Evolutionary conservation across 176 grass and related monocot species (phyloP).

Genomic region (Zea luxurians): DNA sequence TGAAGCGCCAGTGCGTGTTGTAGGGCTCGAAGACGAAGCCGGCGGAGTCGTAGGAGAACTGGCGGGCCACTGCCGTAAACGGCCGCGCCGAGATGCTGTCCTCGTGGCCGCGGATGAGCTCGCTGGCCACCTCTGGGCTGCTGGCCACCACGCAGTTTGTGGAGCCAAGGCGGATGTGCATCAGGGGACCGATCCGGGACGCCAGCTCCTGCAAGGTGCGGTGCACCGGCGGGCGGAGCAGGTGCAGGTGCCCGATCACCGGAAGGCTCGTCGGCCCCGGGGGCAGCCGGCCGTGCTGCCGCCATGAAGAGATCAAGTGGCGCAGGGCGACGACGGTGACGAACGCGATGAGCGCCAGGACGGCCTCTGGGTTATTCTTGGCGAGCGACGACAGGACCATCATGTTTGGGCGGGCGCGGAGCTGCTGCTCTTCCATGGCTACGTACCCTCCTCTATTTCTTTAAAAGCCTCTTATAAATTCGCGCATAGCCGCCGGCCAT

Average conservation of each 20-base stretch:
- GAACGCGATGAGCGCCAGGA: background rate
- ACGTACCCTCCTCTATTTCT: too few relatives aligned
- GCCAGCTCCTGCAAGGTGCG: constrained; percentile 52
- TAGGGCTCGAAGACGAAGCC: constrained; percentile 73
- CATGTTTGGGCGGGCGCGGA: too few relatives aligned
- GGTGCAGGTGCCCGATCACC: constrained; percentile 76
- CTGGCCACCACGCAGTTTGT: constrained; percentile 55
- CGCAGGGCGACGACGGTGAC: background rate
- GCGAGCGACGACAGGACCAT: background rate
- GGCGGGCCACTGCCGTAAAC: constrained; percentile 31
- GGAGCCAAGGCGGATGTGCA: constrained; percentile 53
- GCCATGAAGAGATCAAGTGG: background rate
- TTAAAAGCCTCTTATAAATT: too few relatives aligned
- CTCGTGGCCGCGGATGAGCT: constrained; percentile 56
- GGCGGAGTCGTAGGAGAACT: constrained; percentile 55
- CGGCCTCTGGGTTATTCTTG: background rate
- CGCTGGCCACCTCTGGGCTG: constrained; percentile 34
- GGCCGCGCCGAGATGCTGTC: constrained; percentile 61
- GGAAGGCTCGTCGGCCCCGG: constrained; percentile 60
- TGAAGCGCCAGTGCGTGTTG: constrained; percentile 68
- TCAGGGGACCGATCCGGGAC: constrained; percentile 33
- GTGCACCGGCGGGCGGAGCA: constrained; percentile 57
- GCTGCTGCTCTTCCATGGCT: too few relatives aligned
- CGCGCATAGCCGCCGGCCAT: too few relatives aligned
- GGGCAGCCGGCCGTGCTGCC: background rate